phyloP scores from a whole-genome alignment of 768 basidiomycete species.

The Hygrophorus russula region DNA sequence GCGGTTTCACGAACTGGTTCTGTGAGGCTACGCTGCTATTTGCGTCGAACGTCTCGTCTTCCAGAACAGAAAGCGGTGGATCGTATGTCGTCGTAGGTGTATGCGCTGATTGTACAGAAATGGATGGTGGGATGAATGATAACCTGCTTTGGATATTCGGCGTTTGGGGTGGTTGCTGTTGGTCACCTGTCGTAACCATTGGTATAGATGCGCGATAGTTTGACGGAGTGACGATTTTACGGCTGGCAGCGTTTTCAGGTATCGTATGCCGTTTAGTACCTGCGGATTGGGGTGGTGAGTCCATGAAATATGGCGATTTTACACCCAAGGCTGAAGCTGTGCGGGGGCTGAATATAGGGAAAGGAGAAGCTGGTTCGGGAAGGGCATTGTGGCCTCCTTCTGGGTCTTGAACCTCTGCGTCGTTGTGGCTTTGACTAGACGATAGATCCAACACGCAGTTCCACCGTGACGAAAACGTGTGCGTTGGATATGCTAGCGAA shows the following conservation, averaged over 20 bases:
- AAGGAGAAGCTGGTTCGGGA: conserved; percentile 74
- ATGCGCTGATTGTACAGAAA: conserved; percentile 17
- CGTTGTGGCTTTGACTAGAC: conserved; percentile 21
- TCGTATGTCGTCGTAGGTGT: conserved; percentile 48
- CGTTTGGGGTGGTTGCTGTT: background rate
- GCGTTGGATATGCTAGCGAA: conserved; percentile 45
- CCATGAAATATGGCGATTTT: conserved; percentile 11
- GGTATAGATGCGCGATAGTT: conserved; percentile 12
- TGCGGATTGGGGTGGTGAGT: conserved; percentile 24
- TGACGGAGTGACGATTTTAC: conserved; percentile 13
- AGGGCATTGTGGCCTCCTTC: conserved; percentile 34
- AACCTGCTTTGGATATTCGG: conserved; percentile 1
- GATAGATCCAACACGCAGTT: conserved; percentile 81
- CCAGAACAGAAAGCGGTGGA: conserved; percentile 26
- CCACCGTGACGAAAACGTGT: conserved; percentile 76
- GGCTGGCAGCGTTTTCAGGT: conserved; percentile 22
- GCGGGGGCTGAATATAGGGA: conserved; percentile 30
- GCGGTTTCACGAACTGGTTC: conserved; percentile 38
- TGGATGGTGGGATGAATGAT: conserved; percentile 25
- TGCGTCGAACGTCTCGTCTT: conserved; percentile 4
- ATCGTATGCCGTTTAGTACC: conserved; percentile 51
- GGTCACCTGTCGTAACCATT: conserved; percentile 7
- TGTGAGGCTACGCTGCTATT: conserved; percentile 17
- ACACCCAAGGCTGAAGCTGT: conserved; percentile 6
- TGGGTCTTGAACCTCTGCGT: conserved; percentile 19